Evolutionary conservation across 257 asterid species (phyloP), one percentile per base, ranked within the genome.

Genomic region (Nyctanthes arbortristis): DNA sequence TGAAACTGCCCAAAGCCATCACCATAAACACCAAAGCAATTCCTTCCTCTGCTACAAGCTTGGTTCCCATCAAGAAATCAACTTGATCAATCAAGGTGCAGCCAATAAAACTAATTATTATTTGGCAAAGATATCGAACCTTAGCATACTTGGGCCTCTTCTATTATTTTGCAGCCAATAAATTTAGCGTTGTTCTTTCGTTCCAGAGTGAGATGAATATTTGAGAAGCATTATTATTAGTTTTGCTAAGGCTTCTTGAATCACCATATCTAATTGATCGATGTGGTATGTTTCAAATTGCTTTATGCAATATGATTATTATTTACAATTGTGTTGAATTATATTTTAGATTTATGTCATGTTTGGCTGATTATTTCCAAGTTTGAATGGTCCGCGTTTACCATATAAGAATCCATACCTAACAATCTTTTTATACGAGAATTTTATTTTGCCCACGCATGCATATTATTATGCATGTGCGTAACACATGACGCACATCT

Each of bases 61-160:
- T 22, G 59, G 59, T 52, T 9, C 59, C 59, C 13, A 24, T 52
- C 10, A 52, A 52, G 59, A 52, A 52, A 52, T 52, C 59, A 52
- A 22, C 10, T 52, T 52, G 24, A n/a, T n/a, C n/a, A 52, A 20
- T 20, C 30, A 24, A 22, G 59, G 59, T 52, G 30, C 30, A 24
- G 59, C 24, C 7, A 4, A 11, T 7, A 2, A 10, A 22, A 52
- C 31, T 3, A 7, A 5, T 24, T 22, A 52, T 10, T 5, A 12
- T 35, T 16, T 43, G 54, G 24, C n/a, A 14, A 16, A 43, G 24
- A 43, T 13, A 43, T 22, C 2, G 7, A 2, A 16, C 24, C 16
- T 40, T 40, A 40, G 16, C 5, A 16, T 7, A 16, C 52, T 40
- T 40, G 18, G 12, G 20, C 0, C n/a, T 1, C 47, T 40, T 6